These are phyloP conservation scores for Pichiaceae sp. DNA, from an alignment of 1,139 yeast genomes.

Conservation along the genomic window DNA sequence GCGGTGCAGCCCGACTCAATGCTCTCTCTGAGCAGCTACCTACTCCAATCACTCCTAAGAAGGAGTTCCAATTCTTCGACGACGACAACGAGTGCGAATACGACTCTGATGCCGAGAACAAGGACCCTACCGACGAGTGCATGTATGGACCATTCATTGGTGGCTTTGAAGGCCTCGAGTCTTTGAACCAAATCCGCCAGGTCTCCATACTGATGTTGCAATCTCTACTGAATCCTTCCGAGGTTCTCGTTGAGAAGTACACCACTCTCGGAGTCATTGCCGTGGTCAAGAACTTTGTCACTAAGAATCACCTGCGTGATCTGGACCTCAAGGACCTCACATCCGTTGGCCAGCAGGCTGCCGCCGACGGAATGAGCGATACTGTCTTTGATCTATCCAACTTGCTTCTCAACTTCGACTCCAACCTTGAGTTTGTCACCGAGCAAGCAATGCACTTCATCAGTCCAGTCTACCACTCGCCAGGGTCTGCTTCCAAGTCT, in stretches of 20 bases:
- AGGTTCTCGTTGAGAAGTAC: constrained; percentile 48
- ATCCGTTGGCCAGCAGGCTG: constrained; percentile 6
- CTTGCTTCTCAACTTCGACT: constrained; percentile 8
- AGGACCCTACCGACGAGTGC: constrained; percentile 32
- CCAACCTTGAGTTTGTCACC: constrained; percentile 7
- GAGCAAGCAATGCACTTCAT: constrained; percentile 6
- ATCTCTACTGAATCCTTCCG: constrained; percentile 41
- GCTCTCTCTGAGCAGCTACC: constrained; percentile 8
- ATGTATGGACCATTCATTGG: constrained; percentile 36
- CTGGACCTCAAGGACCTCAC: constrained; percentile 11
- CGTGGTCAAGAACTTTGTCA: constrained; percentile 22
- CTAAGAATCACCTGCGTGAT: constrained; percentile 15
- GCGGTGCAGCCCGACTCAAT: neutral
- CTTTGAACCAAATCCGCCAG: constrained; percentile 36
- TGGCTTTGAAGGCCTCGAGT: constrained; percentile 36
- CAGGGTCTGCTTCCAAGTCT: constrained; percentile 4
- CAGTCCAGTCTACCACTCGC: constrained; percentile 6
- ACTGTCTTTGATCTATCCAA: constrained; percentile 10
- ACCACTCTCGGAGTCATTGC: constrained; percentile 28
- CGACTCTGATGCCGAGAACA: constrained; percentile 26
- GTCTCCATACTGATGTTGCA: constrained; percentile 38
- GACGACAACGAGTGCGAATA: constrained; percentile 10
- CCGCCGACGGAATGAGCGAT: constrained; percentile 3
- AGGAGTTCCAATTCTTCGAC: constrained; percentile 8
- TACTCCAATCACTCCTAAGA: constrained; percentile 18